Percentiles rank a stretch among this genome's conserved stretches.
Evolutionary conservation across 352 stramenopile species (phyloP).

Genomic region (Pythium phragmiticola): DNA sequence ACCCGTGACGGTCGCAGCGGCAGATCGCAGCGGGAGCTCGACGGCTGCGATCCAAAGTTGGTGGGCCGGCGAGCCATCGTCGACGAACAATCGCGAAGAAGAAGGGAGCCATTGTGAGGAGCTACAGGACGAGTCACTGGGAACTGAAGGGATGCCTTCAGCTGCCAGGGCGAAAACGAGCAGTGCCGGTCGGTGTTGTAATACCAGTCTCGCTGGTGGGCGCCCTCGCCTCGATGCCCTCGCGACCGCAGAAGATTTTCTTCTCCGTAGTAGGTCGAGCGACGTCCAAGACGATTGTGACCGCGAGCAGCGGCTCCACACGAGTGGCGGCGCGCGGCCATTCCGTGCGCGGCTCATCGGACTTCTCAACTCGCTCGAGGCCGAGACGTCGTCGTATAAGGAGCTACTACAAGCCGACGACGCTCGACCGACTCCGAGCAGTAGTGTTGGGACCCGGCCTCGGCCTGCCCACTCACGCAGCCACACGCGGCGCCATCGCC

Average conservation of each 20-base stretch:
- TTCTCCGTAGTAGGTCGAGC: neutral
- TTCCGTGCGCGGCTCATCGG: slow-evolving; percentile 61
- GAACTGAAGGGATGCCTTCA: neutral
- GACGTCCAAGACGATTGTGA: neutral
- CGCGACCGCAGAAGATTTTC: neutral
- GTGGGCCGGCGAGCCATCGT: slow-evolving; percentile 38
- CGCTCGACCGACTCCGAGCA: no score
- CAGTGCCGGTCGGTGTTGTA: neutral
- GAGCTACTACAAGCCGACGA: slow-evolving; percentile 19
- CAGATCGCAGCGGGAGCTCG: neutral
- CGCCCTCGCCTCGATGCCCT: neutral
- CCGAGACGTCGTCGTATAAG: slow-evolving; percentile 59
- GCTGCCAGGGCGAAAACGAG: neutral
- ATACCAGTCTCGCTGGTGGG: neutral
- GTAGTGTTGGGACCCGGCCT: no score
- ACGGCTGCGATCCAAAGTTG: slow-evolving; percentile 51
- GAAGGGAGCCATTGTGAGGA: slow-evolving; percentile 1
- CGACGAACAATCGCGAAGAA: slow-evolving; percentile 9
- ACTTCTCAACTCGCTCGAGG: slow-evolving; percentile 64
- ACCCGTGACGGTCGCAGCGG: slow-evolving; percentile 30
- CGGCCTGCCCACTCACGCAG: neutral
- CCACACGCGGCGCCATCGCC: neutral
- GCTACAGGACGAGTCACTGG: neutral
- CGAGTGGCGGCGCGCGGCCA: slow-evolving; percentile 28
- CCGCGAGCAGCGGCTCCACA: slow-evolving; percentile 17